Base-by-base conservation (phyloP, 805 yeast species). In the Phaffomyces opuntiae region DNA sequence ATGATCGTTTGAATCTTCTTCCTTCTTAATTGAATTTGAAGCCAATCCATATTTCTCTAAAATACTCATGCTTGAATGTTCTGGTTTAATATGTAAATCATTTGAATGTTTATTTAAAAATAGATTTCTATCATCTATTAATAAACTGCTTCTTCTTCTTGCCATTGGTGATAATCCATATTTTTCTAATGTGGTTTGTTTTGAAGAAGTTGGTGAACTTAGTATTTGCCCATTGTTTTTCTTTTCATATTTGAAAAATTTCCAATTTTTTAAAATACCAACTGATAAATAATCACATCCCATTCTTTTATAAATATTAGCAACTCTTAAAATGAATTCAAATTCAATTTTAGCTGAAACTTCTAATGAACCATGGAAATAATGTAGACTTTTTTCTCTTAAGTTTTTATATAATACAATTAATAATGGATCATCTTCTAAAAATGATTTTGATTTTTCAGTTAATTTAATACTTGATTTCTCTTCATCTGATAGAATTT, bases 261-360 rank as follows among this genome's bases (percentile, higher is more conserved):
- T 65, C 96, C 96, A 90, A 49, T 76, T 78, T 40, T 69, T 70
- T 2, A 83, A 68, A 39, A 89, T 61, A 43, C 78, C 73, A 24
- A 86, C 58, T 0, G 89, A 80, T 37, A 91, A 62, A 49, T 80
- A 77, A 55, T 90, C 95, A 65, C 98, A 90, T 0, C 98, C 98
- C 96, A 90, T 87, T 47, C 95, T 70, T 14, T 78, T 72, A 56
- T 88, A 86, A 49, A 88, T 82, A 34, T 74, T 67, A 8, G 85
- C 73, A 8, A 82, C 83, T 50, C 80, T 77, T 12, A 77, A 56
- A 14, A 89, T 73, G 55, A 83, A 81, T 5, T 72, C 68, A 46
- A 75, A 78, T 55, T 91, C 97, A 5, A 57, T 44, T 11, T 52
- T 64, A 9, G 78, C 62, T 8, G 70, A 68, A 6, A 71, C 54